A percentile compares a stretch with the other conserved stretches of the same genome.
phyloP scores from a whole-genome alignment of 139 green algal species.

The Haematococcus lacustris region DNA sequence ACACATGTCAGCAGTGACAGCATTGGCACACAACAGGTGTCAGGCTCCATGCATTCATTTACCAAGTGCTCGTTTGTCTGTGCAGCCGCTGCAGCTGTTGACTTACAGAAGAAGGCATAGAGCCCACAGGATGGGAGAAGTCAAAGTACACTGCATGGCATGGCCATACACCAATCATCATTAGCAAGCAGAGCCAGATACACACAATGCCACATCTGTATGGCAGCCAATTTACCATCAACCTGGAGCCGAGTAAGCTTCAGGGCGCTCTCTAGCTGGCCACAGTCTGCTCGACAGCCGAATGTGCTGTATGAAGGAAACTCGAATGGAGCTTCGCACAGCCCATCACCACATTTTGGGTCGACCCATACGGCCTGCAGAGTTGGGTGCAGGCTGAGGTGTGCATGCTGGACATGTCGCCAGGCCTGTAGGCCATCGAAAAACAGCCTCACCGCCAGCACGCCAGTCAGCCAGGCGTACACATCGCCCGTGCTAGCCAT shows the following conservation, averaged over 20 bases:
- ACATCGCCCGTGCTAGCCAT: constrained; percentile 47
- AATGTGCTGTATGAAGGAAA: constrained; percentile 76
- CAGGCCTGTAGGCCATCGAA: not conserved
- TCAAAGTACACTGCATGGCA: constrained; percentile 70
- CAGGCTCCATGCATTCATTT: not conserved
- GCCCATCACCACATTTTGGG: constrained; percentile 71
- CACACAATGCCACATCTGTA: no score
- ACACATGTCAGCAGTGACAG: not conserved
- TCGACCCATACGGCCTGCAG: constrained; percentile 63
- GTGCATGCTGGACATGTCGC: not conserved
- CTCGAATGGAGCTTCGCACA: constrained; percentile 75
- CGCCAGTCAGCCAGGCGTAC: constrained; percentile 51
- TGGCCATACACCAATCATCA: no score
- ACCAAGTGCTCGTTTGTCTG: no score
- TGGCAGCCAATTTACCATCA: no score
- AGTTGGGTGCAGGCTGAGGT: not conserved
- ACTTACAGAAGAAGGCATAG: constrained; percentile 50
- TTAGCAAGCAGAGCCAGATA: no score
- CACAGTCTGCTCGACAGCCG: constrained; percentile 78
- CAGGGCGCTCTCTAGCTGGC: constrained; percentile 61
- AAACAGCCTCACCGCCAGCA: constrained; percentile 38
- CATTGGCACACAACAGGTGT: not conserved
- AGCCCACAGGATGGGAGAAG: constrained; percentile 61
- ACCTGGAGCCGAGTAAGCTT: constrained; percentile 60
- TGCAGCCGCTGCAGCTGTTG: not conserved